Base-by-base conservation (phyloP, 176 grass and related monocot species). In the Bolboschoenus planiculmis region DNA sequence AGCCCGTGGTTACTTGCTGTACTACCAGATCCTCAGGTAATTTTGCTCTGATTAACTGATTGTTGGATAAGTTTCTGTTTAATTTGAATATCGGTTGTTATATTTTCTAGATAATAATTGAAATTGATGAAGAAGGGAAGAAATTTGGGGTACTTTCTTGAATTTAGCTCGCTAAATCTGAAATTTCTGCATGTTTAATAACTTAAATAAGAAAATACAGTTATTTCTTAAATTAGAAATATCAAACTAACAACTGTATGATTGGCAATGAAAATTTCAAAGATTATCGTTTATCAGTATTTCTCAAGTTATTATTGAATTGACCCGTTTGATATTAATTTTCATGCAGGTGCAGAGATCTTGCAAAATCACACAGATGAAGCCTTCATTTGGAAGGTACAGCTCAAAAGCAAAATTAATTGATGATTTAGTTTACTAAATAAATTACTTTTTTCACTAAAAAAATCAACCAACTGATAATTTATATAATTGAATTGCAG, bases 341-440 rank as follows among this genome's bases (percentile, higher is more conserved):
- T 71, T 18, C 4, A 46, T 87, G n/a, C 62, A 94, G 91, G 88
- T 30, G 31, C 81, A 11, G 84, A 87, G 34, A 90, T 43, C 88
- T 89, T 86, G 50, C 91, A 94, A 74, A 86, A 78, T 53, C 93
- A 90, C 21, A 42, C 61, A 82, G 89, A 97, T 33, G 91, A 92
- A 46, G 91, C 89, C 47, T 62, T 94, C 11, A 75, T 85, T 78
- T 81, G 91, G 4, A 97, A 95, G 96, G 96, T 99, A 60, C 15
- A 53, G 2, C 35, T 78, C 39, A 65, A 27, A 59, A 74, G 23
- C 35, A 39, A 62, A n/a, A 46, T 16, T 36, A 65, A 35, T 85
- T 63, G 42, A 0, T 53, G 5, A 30, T 54, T 33, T n/a, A 18
- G 26, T 63, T 74, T 54, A 29, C 56, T 10, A 39, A 63, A 46